Evolutionary conservation across 768 basidiomycete genomes (phyloP), one percentile per base, ranked within the genome.

Genomic region (Albatrellus ellisii): DNA sequence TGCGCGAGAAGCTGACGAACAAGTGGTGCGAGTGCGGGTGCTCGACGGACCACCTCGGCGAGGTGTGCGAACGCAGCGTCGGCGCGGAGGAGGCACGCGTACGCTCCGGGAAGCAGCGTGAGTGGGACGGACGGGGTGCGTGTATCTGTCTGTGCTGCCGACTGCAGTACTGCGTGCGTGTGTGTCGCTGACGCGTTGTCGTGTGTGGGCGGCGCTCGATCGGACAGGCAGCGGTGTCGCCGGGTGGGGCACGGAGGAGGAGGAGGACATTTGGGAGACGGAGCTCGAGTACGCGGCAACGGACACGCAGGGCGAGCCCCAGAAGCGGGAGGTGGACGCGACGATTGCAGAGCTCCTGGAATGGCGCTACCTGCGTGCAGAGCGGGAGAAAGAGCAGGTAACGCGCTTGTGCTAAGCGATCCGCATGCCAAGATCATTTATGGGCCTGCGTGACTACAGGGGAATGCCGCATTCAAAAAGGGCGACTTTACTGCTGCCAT

Each of bases 1-100:
- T 84, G 25, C 63, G 79, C 22, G 82, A 84, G 49, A 84, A 84
- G 58, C 57, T 84, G 40, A 77, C 75, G 10, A 69, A 66, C 4
- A 83, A 82, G 50, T 84, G 82, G 81, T 84, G 81, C 54, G 80
- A 82, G 45, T 84, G 81, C 58, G 81, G 81, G 1, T 84, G 81
- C 54, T 82, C 79, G 36, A 82, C 81, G 21, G 81, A 82, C 54
- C 79, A 83, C 52, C 62, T 84, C 10, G 76, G 79, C 1, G 80
- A 83, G 55, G 81, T 84, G 12, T 83, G 82, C 47, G 81, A 83
- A 61, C 67, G 67, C 43, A 79, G 78, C 6, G 80, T 82, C 25
- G 57, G 78, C 36, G 74, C 79, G 54, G 79, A 79, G 22, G 81
- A 81, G 51, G 72, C 74, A 49, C 67, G 74, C 1, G 66, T 72